These are phyloP conservation scores for Rhodotorula sp. DNA, from an alignment of 1,284 basidiomycete species.

Conservation along the genomic window DNA sequence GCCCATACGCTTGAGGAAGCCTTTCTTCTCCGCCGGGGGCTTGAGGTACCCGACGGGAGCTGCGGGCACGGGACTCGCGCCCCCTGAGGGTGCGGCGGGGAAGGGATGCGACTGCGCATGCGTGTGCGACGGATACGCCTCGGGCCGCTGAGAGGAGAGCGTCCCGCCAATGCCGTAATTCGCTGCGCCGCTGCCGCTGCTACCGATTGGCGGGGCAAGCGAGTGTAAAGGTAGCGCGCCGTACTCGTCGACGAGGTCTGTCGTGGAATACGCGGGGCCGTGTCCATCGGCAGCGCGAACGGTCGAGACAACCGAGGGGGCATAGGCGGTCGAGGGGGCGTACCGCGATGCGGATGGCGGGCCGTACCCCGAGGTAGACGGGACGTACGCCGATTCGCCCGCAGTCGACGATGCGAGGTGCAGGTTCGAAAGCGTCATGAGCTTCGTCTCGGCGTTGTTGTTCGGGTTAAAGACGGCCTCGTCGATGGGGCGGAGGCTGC, in stretches of 20 bases:
- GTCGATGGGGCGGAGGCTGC: conserved; percentile 29
- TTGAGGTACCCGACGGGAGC: conserved; percentile 2
- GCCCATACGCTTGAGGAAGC: conserved; percentile 20
- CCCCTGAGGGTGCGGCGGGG: background rate
- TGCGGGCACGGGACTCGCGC: background rate
- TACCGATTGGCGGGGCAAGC: background rate
- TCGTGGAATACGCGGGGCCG: background rate
- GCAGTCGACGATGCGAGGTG: conserved; percentile 8
- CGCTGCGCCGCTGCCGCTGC: too few relatives aligned
- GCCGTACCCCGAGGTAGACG: background rate
- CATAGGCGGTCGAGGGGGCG: conserved; percentile 21
- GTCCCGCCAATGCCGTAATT: background rate
- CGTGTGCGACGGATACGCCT: background rate
- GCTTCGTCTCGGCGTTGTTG: conserved; percentile 18
- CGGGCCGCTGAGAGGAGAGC: background rate
- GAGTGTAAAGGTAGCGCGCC: background rate
- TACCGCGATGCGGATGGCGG: background rate
- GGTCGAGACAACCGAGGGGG: conserved; percentile 36
- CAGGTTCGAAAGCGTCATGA: conserved; percentile 31
- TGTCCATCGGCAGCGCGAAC: conserved; percentile 31
- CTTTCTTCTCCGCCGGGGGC: conserved; percentile 5
- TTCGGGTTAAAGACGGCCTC: conserved; percentile 31
- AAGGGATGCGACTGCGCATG: background rate
- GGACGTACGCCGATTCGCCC: background rate
- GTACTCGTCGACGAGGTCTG: background rate